A percentile compares a stretch with the other conserved stretches of the same genome.
These are phyloP conservation scores for Baorangia bicolor DNA, from an alignment of 768 basidiomycete species.

Conservation along the genomic window DNA sequence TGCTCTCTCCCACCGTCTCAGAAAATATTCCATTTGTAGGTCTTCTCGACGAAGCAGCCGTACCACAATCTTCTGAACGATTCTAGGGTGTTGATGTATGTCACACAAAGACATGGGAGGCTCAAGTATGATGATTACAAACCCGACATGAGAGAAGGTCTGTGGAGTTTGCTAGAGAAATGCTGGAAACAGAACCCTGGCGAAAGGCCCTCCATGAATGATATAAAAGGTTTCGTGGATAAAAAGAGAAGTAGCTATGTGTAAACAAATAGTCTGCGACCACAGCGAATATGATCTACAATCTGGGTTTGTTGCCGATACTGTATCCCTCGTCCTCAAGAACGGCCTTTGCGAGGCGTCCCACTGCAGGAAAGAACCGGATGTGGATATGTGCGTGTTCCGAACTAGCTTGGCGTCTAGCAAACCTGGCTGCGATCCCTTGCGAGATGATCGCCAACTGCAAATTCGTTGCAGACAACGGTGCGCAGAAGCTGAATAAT, in stretches of 20 bases:
- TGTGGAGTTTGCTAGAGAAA: constrained; percentile 20
- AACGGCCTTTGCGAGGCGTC: constrained; percentile 57
- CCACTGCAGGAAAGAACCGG: constrained; percentile 57
- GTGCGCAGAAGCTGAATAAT: not conserved
- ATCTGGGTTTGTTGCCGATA: constrained; percentile 23
- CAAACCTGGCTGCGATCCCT: constrained; percentile 86
- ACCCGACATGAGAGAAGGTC: constrained; percentile 12
- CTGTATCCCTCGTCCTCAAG: constrained; percentile 53
- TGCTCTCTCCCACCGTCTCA: not conserved
- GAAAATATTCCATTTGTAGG: constrained; percentile 4
- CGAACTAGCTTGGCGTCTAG: constrained; percentile 86
- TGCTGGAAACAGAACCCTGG: constrained; percentile 17
- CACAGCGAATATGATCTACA: constrained; percentile 17
- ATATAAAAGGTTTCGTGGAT: constrained; percentile 16
- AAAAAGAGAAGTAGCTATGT: constrained; percentile 19
- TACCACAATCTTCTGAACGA: constrained; percentile 18
- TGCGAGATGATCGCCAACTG: constrained; percentile 82
- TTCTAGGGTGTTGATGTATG: constrained; percentile 17
- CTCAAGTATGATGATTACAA: constrained; percentile 22
- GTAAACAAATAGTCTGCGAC: not conserved
- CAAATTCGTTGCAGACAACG: not conserved
- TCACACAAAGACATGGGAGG: constrained; percentile 8
- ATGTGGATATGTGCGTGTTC: constrained; percentile 58
- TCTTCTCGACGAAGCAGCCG: constrained; percentile 25
- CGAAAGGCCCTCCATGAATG: constrained; percentile 15